phyloP scores from a whole-genome alignment of 805 yeast genomes.

The Lipomyces anomalus region DNA sequence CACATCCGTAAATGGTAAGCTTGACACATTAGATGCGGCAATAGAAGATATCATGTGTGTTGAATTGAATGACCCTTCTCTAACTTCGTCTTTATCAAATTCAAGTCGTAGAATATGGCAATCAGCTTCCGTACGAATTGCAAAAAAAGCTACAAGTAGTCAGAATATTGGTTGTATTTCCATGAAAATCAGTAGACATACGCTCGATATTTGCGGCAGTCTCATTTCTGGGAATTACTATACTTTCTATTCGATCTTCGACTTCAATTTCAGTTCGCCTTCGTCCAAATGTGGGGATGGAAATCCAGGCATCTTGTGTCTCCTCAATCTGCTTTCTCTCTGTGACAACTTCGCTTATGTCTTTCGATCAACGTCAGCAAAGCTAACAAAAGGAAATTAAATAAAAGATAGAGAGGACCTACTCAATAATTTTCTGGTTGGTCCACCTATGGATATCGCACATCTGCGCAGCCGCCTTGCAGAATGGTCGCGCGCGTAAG shows the following conservation, averaged over 20 bases:
- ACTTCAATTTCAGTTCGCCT: slow-evolving; percentile 1
- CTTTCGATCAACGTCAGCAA: too few relatives aligned
- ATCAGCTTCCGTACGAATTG: slow-evolving; percentile 7
- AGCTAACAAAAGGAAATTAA: neutral
- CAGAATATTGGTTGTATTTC: neutral
- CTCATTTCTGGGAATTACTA: slow-evolving; percentile 17
- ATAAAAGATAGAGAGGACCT: neutral
- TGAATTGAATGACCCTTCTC: neutral
- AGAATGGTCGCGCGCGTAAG: too few relatives aligned
- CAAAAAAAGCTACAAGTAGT: slow-evolving; percentile 8
- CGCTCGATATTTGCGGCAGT: slow-evolving; percentile 6
- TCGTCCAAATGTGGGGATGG: slow-evolving; percentile 7
- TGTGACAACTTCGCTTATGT: slow-evolving; percentile 2
- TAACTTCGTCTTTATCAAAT: slow-evolving; percentile 8
- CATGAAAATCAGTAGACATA: neutral
- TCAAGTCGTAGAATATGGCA: slow-evolving; percentile 19
- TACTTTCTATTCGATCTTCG: slow-evolving; percentile 7
- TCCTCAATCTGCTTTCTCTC: slow-evolving; percentile 3
- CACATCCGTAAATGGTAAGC: slow-evolving; percentile 35
- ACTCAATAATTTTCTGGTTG: slow-evolving; percentile 4
- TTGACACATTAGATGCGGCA: neutral
- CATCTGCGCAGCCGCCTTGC: slow-evolving; percentile 4
- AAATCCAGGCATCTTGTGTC: neutral
- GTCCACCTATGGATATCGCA: slow-evolving; percentile 11
- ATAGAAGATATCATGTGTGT: slow-evolving; percentile 3